These are phyloP conservation scores for Kluyveromyces sp. DNA, from an alignment of 1,139 yeast genomes.

Conservation along the genomic window DNA sequence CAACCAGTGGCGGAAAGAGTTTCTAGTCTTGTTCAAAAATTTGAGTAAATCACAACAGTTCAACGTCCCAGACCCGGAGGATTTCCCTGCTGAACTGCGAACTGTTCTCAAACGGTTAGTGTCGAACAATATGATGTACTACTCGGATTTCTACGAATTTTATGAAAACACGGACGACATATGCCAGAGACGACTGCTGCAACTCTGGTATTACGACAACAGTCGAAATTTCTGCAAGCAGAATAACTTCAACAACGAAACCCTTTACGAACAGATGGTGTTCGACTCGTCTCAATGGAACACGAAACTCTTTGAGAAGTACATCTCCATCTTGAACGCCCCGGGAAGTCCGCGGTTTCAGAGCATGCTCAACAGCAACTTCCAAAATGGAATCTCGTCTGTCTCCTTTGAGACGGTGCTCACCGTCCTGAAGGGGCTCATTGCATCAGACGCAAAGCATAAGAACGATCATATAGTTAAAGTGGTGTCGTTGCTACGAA, in stretches of 20 bases:
- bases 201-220: conserved; percentile 26
- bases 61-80: conserved; percentile 23
- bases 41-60: conserved; percentile 21
- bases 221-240: conserved; percentile 13
- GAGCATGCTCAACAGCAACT: conserved; percentile 12
- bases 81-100: conserved; percentile 19
- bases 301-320: conserved; percentile 15
- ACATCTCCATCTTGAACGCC: conserved; percentile 20
- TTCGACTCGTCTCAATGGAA: conserved; percentile 17
- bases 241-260: conserved; percentile 14
- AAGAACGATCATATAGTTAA: conserved; percentile 15
- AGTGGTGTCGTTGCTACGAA: conserved; percentile 20
- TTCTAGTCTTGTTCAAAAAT: conserved; percentile 12
- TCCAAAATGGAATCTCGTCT: conserved; percentile 7
- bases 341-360: conserved; percentile 15
- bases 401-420: conserved; percentile 15
- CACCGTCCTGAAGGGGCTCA: conserved; percentile 10
- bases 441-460: conserved; percentile 3
- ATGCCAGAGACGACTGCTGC: conserved; percentile 18
- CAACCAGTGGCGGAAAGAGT: conserved; percentile 20
- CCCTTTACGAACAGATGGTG: conserved; percentile 17
- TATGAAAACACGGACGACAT: conserved; percentile 15
- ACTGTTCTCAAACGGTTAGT: conserved; percentile 17
- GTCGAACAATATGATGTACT: conserved; percentile 17
- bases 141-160: conserved; percentile 21